phyloP scores from a whole-genome alignment of 148 eudicot genomes.

The Rhododendron mucronatum region DNA sequence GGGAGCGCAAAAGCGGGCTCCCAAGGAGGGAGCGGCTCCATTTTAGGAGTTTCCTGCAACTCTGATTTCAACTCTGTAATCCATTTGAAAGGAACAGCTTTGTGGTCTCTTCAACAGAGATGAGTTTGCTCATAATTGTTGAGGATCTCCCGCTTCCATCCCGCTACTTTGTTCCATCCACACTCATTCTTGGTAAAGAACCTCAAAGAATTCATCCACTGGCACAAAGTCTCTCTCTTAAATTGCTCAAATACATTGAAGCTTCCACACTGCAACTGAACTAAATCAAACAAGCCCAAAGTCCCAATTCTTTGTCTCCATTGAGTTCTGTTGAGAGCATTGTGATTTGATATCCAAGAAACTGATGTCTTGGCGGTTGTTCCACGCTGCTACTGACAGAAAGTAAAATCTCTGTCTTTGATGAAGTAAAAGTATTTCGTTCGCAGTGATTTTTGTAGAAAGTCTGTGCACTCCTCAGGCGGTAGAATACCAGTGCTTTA shows the following conservation, averaged over 20 bases:
- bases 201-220: not conserved
- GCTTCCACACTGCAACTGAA: not conserved
- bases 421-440: not conserved
- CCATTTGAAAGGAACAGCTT: not conserved
- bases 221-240: not conserved
- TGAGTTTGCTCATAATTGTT: not conserved
- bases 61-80: not conserved
- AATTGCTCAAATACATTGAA: not conserved
- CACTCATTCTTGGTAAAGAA: not conserved
- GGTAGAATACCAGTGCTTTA: not conserved
- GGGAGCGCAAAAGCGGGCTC: no score
- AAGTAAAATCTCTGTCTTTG: not conserved
- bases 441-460: not conserved
- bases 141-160: not conserved
- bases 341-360: not conserved
- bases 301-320: not conserved
- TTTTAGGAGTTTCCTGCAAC: no score
- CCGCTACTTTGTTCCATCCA: not conserved
- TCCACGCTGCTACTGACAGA: not conserved
- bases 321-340: not conserved
- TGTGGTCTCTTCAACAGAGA: not conserved
- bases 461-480: not conserved
- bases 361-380: not conserved
- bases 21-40: no score
- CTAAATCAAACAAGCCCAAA: not conserved